phyloP scores from a whole-genome alignment of 148 eudicot species.

The Rhododendron molle region DNA sequence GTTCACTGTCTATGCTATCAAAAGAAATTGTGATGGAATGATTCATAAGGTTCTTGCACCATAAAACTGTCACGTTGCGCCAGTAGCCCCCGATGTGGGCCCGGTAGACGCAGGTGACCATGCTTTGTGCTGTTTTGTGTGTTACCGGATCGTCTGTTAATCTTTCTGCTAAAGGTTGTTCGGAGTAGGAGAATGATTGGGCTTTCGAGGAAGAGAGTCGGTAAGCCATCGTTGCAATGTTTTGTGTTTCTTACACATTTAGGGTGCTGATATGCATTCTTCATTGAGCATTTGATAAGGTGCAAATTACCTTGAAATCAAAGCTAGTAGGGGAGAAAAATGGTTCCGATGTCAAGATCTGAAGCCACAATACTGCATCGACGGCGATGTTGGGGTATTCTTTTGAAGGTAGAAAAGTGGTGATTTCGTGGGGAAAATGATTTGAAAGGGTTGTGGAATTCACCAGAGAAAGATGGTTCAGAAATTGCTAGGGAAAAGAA shows the following conservation, averaged over 20 bases:
- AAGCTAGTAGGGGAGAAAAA: not conserved
- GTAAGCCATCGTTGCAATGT: constrained; percentile 19
- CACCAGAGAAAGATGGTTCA: not conserved
- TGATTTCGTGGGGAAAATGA: not conserved
- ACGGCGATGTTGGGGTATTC: not conserved
- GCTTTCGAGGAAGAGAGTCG: constrained; percentile 11
- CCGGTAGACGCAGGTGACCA: constrained; percentile 52
- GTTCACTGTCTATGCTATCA: constrained; percentile 42
- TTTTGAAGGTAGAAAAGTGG: not conserved
- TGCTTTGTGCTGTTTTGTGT: constrained; percentile 36
- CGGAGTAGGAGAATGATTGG: constrained; percentile 24
- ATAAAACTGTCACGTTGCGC: constrained; percentile 64
- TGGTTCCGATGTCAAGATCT: not conserved
- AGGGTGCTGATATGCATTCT: not conserved
- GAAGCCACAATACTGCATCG: not conserved
- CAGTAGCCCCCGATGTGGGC: constrained; percentile 64
- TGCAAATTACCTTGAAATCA: not conserved
- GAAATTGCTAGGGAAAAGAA: not conserved
- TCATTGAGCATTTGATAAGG: not conserved
- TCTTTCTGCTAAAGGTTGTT: constrained; percentile 25
- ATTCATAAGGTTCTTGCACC: constrained; percentile 70
- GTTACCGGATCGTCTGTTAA: constrained; percentile 40
- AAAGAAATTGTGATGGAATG: constrained; percentile 48
- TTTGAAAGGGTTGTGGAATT: not conserved
- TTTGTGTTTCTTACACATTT: not conserved